Percentiles rank a stretch among this genome's conserved stretches.
These are phyloP conservation scores for Periconia sp. DNA, from an alignment of 2,329 filamentous ascomycete genomes.

Conservation along the genomic window DNA sequence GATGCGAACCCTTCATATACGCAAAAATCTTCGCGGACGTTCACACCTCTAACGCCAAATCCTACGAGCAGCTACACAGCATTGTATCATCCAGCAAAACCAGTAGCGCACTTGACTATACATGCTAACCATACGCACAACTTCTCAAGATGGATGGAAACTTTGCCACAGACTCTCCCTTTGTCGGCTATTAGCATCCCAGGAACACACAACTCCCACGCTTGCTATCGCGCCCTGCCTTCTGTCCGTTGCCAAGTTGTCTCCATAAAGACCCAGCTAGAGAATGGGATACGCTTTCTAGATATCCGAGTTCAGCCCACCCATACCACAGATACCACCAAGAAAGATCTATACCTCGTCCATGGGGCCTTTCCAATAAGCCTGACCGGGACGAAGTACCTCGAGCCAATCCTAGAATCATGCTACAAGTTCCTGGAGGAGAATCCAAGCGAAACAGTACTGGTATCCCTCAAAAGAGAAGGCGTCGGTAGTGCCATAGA, in stretches of 20 bases:
- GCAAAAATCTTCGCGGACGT: slow-evolving; percentile 43
- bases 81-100: slow-evolving; percentile 55
- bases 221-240: slow-evolving; percentile 81
- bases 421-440: slow-evolving; percentile 76
- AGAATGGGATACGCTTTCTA: slow-evolving; percentile 91
- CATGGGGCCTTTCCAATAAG: slow-evolving; percentile 90
- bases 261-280: slow-evolving; percentile 75
- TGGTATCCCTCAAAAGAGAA: slow-evolving; percentile 90
- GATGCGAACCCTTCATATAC: slow-evolving; percentile 67
- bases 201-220: slow-evolving; percentile 94
- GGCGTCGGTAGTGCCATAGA: slow-evolving; percentile 82
- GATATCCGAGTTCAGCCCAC: slow-evolving; percentile 82
- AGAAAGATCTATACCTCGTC: slow-evolving; percentile 78
- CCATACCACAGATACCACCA: slow-evolving; percentile 61
- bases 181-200: slow-evolving; percentile 86
- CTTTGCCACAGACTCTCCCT: slow-evolving; percentile 72
- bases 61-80: slow-evolving; percentile 49
- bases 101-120: slow-evolving; percentile 37
- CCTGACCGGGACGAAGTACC: slow-evolving; percentile 79
- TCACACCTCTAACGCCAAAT: slow-evolving; percentile 47
- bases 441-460: slow-evolving; percentile 80
- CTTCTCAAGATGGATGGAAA: slow-evolving; percentile 85
- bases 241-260: slow-evolving; percentile 94
- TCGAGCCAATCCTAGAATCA: slow-evolving; percentile 73
- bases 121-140: slow-evolving; percentile 35